Evolutionary conservation across 2,329 filamentous ascomycete species (phyloP), one percentile per base, ranked within the genome.

Genomic region (Cylindrodendrum hubeiense): DNA sequence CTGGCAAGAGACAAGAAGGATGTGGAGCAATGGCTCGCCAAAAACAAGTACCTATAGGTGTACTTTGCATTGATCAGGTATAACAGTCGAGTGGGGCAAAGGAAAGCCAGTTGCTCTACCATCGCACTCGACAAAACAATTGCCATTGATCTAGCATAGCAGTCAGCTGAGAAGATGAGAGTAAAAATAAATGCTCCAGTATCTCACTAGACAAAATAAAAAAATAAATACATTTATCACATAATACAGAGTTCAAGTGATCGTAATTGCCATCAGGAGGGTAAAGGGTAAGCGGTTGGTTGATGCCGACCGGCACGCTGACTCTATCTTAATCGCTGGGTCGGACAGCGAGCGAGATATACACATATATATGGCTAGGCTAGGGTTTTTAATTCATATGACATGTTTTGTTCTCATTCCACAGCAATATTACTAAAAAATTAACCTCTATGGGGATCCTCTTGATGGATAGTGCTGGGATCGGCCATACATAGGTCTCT

Each of bases 1-100:
- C 90, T 65, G 15, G 59, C 66, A 1, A 64, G 72, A 30, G 95
- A 97, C 79, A 84, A 86, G 46, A 86, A 88, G 28, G 93, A 97
- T 79, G 92, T 97, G 58, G 70, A 74, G 62, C 67, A 75, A 43
- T 95, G 91, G 91, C 68, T 76, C 24, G 49, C 47, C 21, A 60
- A 75, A 22, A 76, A 76, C 58, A 75, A 75, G 22, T 76, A 76
- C 26, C 52, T 76, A 46, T 77, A 70, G 56, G 63, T 13, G 44
- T 41, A 8, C 17, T 12, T 8, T 28, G 33, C 34, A 26, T 4
- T 33, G 43, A 39, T 30, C 26, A 19, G 21, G 28, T n/a, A 21
- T 39, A 24, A 15, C 9, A 19, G 44, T 47, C n/a, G n/a, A 15
- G 10, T 4, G n/a, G 30, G 26, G 5, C 3, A 30, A 5, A 49